Evolutionary conservation across 164 flowering plant genomes (phyloP), one percentile per base, ranked within the genome.

Genomic region (Aristolochia fimbriata): DNA sequence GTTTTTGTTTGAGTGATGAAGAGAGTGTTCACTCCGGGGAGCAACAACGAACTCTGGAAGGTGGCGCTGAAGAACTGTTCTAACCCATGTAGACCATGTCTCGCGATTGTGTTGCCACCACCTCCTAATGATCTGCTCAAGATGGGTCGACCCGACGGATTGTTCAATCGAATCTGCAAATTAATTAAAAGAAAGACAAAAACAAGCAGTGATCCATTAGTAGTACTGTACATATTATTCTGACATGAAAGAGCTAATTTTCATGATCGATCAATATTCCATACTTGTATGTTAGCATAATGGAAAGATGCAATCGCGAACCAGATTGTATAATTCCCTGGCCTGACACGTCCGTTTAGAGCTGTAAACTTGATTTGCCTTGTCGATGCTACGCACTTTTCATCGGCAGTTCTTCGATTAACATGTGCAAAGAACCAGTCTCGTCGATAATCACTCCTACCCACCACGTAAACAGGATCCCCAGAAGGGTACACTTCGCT

Each of bases 351-450:
- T n/a, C 19, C 25, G 59, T 68, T 69, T 1, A 73, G 71, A 1
- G n/a, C n/a, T n/a, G 60, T 57, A 60, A 76, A 76, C 31, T 53
- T 65, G 52, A 76, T 76, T 70, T 70, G 70, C 77, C 80, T 68
- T 30, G 80, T 76, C 1, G 96, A 88, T 68, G 79, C 80, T 72
- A 68, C 49, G 55, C 76, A 83, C 54, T 66, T 55, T 30, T 70
- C 69, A 13, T 78, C 62, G 22, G 54, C 68, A 31, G 30, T 72
- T 66, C 70, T 83, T 92, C 96, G 84, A 48, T 73, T 67, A 24
- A 86, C 86, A 4, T 89, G 96, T 58, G 90, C 83, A 53, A 70
- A 89, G 74, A 89, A 86, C 96, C 96, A 89, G 70, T 89, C 89
- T 69, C 68, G 83, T 3, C 10, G 47, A 47, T 78, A 89, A 60